Base-by-base conservation (phyloP, 352 stramenopile species). In the Phytophthora idaei region DNA sequence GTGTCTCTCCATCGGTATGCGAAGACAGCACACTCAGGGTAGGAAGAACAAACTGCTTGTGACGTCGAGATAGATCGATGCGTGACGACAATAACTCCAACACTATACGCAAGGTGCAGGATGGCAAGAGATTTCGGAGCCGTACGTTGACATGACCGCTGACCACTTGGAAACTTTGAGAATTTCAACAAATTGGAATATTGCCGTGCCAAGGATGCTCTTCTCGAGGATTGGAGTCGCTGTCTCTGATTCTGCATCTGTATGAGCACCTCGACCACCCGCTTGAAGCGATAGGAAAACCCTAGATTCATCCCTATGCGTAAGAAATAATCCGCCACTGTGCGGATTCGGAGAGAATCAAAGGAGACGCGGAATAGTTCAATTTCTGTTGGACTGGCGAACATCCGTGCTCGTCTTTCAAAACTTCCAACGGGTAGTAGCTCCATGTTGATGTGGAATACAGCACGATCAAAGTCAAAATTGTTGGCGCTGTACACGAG, bases 231-330 rank as follows among this genome's bases (percentile, higher is more conserved):
- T 57, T 44, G 41, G 5, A 46, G 12, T 15, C 37, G 50, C 31
- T 49, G 51, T 0, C 44, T 65, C 32, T 62, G 57, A 0, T 39
- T 57, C 28, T 69, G 65, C 32, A 65, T 65, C 39, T 72, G 42
- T 4, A 73, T 64, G 1, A 77, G 47, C 6, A 71, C 71, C 12
- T 80, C 69, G 7, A 79, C 34, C 7, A 83, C 61, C 0, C 67
- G 69, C 28, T 79, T 79, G 41, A 83, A 77, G 15, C 75, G 75
- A 37, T 80, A 71, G 3, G 66, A 72, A 34, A 86, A 81, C 2
- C 61, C 63, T 7, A 77, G 2, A 55, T 77, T 82, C 59, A 77
- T 74, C 31, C 69, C 70, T 21, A 83, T 69, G 0, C 71, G 73
- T 5, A 81, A 59, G 49, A 83, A 61, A 47, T 78, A 62, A 12